Conservation (phyloP, 2,329 filamentous ascomycete species). For the Aspergillus sp. region DNA sequence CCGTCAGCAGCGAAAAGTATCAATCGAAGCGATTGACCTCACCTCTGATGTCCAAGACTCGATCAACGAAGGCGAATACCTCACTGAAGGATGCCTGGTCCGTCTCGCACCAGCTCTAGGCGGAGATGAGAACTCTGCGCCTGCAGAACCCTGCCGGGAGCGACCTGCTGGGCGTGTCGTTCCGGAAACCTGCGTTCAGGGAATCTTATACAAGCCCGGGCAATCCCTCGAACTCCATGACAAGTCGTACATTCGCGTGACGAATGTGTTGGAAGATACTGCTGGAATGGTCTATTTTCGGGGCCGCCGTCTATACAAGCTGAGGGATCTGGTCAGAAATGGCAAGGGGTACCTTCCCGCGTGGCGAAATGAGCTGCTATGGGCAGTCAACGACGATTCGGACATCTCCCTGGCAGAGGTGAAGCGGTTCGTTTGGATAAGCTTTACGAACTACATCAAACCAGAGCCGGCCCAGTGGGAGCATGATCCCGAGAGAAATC, state of each 20-base stretch:
- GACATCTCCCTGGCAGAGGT: slow-evolving; percentile 37
- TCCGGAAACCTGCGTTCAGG: slow-evolving; percentile 10
- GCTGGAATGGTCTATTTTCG: slow-evolving; percentile 21
- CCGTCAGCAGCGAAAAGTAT: too few species aligned
- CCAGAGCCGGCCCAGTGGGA: slow-evolving; percentile 19
- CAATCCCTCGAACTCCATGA: slow-evolving; percentile 31
- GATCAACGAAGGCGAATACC: slow-evolving; percentile 15
- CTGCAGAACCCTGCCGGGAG: not conserved
- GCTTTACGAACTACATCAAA: slow-evolving; percentile 45
- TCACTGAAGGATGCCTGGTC: slow-evolving; percentile 18
- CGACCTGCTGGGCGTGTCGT: slow-evolving; percentile 4
- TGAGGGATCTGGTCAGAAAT: slow-evolving; percentile 23
- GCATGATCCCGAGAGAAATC: slow-evolving; percentile 15
- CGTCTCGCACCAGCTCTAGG: slow-evolving; percentile 7
- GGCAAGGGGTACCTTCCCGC: slow-evolving; percentile 24
- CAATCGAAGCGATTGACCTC: slow-evolving; percentile 8
- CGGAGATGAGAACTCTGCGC: not conserved
- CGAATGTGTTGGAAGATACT: slow-evolving; percentile 22
- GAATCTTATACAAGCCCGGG: slow-evolving; percentile 16
- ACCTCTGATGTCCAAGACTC: not conserved
- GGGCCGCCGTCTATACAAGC: slow-evolving; percentile 22
- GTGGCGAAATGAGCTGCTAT: slow-evolving; percentile 38
- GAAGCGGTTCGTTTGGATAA: slow-evolving; percentile 34
- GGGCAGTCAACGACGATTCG: slow-evolving; percentile 29
- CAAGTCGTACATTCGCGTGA: slow-evolving; percentile 34